Evolutionary conservation across 169 alveolate species (phyloP).

Genomic region (Plasmodium yoelii): DNA sequence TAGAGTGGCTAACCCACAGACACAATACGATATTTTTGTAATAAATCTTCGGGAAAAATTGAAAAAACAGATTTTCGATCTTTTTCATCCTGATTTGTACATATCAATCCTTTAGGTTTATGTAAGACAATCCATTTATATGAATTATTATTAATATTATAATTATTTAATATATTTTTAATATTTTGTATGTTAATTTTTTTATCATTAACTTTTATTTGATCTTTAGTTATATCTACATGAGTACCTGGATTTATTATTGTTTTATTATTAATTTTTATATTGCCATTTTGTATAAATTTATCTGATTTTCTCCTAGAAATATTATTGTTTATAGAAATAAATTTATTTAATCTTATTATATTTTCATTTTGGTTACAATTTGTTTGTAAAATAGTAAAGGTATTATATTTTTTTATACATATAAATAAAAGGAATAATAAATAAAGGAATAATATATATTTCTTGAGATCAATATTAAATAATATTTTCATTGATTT

Average conservation of each 20-base stretch:
- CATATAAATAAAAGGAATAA: no score
- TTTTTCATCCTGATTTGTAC: slow-evolving; percentile 74
- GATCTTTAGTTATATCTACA: slow-evolving; percentile 57
- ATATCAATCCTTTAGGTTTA: slow-evolving; percentile 67
- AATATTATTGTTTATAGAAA: slow-evolving; percentile 40
- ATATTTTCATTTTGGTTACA: slow-evolving; percentile 10
- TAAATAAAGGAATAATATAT: no score
- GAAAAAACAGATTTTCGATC: slow-evolving; percentile 52
- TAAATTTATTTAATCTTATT: slow-evolving; percentile 55
- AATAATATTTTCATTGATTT: no score
- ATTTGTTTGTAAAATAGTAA: not conserved
- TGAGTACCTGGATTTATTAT: slow-evolving; percentile 66
- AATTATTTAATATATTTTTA: slow-evolving; percentile 10
- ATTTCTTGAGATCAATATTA: no score
- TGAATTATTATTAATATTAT: not conserved
- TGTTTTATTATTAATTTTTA: slow-evolving; percentile 54
- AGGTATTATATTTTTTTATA: no score
- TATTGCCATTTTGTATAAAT: slow-evolving; percentile 62
- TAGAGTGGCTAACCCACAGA: slow-evolving; percentile 46
- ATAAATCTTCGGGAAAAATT: slow-evolving; percentile 41
- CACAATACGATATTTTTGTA: slow-evolving; percentile 54
- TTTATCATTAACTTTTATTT: slow-evolving; percentile 21
- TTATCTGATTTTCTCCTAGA: slow-evolving; percentile 71
- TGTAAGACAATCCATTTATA: slow-evolving; percentile 70
- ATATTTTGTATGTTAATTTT: slow-evolving; percentile 8